These are phyloP conservation scores for Cercospora brassicicola DNA, from an alignment of 2,329 filamentous ascomycete species.

Conservation along the genomic window DNA sequence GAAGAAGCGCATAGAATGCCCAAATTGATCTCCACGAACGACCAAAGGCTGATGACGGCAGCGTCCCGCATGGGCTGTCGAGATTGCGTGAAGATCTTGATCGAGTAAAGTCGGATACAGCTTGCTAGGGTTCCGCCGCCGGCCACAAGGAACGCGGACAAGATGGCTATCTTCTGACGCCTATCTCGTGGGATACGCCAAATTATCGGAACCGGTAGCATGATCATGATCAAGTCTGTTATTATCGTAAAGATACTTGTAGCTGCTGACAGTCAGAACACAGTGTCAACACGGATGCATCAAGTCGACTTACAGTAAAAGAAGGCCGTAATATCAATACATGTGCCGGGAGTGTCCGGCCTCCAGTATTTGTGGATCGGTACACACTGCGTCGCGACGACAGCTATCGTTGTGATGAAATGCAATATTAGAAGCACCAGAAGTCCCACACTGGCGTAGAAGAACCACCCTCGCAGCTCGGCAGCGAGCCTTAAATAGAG, in stretches of 20 bases:
- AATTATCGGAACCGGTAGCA: slow-evolving; percentile 43
- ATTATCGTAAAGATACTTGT: slow-evolving; percentile 41
- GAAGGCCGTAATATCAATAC: slow-evolving; percentile 41
- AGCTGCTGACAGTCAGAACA: slow-evolving; percentile 17
- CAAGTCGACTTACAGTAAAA: slow-evolving; percentile 30
- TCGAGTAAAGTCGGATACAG: slow-evolving; percentile 36
- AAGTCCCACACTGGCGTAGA: slow-evolving; percentile 32
- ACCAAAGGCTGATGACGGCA: slow-evolving; percentile 36
- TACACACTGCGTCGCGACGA: slow-evolving; percentile 41
- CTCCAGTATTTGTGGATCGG: slow-evolving; percentile 41
- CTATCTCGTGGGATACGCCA: slow-evolving; percentile 39
- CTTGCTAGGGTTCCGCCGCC: slow-evolving; percentile 34
- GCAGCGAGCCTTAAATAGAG: slow-evolving; percentile 43
- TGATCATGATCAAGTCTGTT: slow-evolving; percentile 43
- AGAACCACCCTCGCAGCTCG: slow-evolving; percentile 27
- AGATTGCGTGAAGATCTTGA: slow-evolving; percentile 33
- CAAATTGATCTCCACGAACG: slow-evolving; percentile 38
- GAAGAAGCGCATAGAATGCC: slow-evolving; percentile 37
- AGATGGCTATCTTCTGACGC: slow-evolving; percentile 40
- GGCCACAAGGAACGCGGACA: slow-evolving; percentile 29
- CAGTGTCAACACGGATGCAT: not conserved
- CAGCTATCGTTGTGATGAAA: slow-evolving; percentile 40
- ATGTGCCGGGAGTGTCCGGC: slow-evolving; percentile 32
- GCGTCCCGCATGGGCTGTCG: slow-evolving; percentile 34
- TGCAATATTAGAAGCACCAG: slow-evolving; percentile 40